These are phyloP conservation scores for Stephanodiscus triporus DNA, from an alignment of 108 stramenopile species.

Conservation along the genomic window DNA sequence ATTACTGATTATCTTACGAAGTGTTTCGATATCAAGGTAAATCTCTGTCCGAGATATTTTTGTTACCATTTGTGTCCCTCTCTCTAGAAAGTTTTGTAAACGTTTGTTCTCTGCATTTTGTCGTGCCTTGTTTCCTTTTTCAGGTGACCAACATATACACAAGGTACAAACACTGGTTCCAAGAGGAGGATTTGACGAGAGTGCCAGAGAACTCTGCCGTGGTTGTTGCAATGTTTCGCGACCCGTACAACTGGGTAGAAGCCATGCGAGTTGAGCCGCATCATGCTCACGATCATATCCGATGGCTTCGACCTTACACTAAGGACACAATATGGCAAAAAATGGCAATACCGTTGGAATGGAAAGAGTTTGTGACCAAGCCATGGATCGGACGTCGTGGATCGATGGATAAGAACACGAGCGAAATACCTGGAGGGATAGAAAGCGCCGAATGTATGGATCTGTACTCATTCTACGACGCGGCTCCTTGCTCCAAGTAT, in stretches of 20 bases:
- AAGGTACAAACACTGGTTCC: conserved; percentile 51
- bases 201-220: conserved; percentile 37
- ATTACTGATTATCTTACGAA: conserved; percentile 47
- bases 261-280: conserved; percentile 47
- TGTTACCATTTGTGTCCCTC: too few species aligned
- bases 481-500: conserved; percentile 26
- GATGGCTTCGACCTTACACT: neutral
- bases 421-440: conserved; percentile 4
- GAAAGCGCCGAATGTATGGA: conserved; percentile 23
- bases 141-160: conserved; percentile 24
- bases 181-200: conserved; percentile 30
- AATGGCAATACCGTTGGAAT: conserved; percentile 14
- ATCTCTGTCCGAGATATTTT: conserved; percentile 19
- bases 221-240: conserved; percentile 47
- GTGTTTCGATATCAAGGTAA: conserved; percentile 9
- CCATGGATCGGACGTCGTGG: conserved; percentile 45
- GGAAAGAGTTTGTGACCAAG: conserved; percentile 51
- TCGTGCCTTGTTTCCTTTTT: neutral
- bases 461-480: conserved; percentile 15
- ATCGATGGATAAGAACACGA: conserved; percentile 9
- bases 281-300: conserved; percentile 44
- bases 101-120: neutral
- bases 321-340: neutral
- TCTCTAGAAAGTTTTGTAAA: neutral
- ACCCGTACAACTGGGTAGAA: conserved; percentile 53